Conservation (phyloP, 2,329 filamentous ascomycete genomes). For the Seiridium cupressi region DNA sequence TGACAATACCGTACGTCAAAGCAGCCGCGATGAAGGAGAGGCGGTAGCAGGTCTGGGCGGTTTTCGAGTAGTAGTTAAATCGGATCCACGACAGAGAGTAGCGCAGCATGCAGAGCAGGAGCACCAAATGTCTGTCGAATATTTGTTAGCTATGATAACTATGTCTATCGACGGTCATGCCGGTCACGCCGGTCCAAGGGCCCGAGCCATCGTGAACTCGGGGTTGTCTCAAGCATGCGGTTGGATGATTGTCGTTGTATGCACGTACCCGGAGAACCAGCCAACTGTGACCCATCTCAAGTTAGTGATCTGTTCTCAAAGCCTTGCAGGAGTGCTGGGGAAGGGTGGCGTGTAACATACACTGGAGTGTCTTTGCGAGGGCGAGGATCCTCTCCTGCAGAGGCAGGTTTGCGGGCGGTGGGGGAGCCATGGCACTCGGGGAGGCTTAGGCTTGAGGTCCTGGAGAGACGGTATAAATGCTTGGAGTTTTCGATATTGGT, state of each 20-base stretch:
- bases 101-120: constrained; percentile 79
- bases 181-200: not conserved
- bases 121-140: constrained; percentile 70
- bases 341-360: constrained; percentile 48
- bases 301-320: constrained; percentile 30
- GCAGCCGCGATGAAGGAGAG: constrained; percentile 86
- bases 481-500: not conserved
- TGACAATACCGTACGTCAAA: constrained; percentile 93
- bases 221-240: not conserved
- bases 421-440: constrained; percentile 62
- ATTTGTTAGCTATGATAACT: constrained; percentile 12
- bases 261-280: constrained; percentile 78
- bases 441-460: not conserved
- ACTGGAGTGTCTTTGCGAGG: constrained; percentile 89
- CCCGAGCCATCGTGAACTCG: not conserved
- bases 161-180: no score
- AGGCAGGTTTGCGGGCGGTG: constrained; percentile 67
- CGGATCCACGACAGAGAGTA: constrained; percentile 84
- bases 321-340: constrained; percentile 16
- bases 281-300: constrained; percentile 50
- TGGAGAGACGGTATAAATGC: constrained; percentile 10
- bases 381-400: constrained; percentile 72
- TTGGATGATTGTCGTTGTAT: not conserved
- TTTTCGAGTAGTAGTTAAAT: constrained; percentile 79
- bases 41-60: constrained; percentile 84